Percentiles rank a stretch among this genome's conserved stretches.
Evolutionary conservation across 1,284 basidiomycete genomes (phyloP).

Genomic region (Apiotrichum akiyoshidainum): DNA sequence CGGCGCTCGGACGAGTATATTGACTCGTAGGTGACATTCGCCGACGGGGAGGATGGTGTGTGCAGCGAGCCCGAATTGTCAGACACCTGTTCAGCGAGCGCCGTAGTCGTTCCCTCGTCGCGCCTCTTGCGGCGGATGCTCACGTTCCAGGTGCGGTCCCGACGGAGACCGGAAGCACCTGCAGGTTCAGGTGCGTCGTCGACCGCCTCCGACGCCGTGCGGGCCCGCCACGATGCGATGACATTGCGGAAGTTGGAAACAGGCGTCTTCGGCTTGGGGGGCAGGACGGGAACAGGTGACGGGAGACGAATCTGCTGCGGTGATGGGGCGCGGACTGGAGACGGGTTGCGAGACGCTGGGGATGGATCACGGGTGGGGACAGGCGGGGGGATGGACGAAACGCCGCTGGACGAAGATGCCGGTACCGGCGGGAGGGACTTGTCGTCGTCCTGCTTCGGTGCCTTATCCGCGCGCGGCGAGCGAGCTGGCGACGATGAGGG

Average conservation of each 20-base stretch:
- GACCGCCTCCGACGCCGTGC: conserved; percentile 8
- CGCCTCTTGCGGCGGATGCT: conserved; percentile 62
- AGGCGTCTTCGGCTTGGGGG: conserved; percentile 36
- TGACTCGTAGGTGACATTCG: conserved; percentile 1
- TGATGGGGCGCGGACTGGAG: neutral
- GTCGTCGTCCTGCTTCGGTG: neutral
- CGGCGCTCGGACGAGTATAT: neutral
- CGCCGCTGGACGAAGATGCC: neutral
- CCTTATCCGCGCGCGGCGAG: neutral
- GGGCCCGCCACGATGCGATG: conserved; percentile 63
- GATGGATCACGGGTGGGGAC: neutral
- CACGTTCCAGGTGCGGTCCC: conserved; percentile 55
- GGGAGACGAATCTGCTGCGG: conserved; percentile 7
- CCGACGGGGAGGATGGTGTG: neutral
- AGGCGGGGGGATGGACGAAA: neutral
- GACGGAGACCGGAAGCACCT: conserved; percentile 49
- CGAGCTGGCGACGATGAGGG: neutral
- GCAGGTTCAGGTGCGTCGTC: conserved; percentile 55
- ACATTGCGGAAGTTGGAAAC: conserved; percentile 64
- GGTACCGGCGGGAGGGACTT: neutral
- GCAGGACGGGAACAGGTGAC: conserved; percentile 10
- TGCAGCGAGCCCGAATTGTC: neutral
- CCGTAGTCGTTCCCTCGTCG: conserved; percentile 39
- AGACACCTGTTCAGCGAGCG: conserved; percentile 7
- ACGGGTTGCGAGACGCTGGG: conserved; percentile 4